Percentiles rank a stretch among this genome's conserved stretches.
phyloP scores from a whole-genome alignment of 768 basidiomycete genomes.

The Pisolithus sp. region DNA sequence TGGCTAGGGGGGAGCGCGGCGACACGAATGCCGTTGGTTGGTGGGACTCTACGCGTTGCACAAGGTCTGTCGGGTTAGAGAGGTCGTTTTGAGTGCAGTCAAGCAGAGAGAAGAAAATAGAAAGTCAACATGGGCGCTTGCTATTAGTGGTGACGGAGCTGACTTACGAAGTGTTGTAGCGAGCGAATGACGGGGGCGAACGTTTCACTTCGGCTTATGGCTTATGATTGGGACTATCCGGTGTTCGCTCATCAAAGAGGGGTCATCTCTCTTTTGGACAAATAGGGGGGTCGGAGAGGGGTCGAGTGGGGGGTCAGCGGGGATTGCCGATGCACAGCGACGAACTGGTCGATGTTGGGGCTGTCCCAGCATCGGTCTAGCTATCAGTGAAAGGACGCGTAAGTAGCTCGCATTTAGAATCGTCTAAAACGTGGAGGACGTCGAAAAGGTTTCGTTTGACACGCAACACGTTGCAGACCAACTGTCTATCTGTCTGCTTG shows the following conservation, averaged over 20 bases:
- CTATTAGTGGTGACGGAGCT: constrained; percentile 4
- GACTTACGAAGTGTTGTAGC: constrained; percentile 9
- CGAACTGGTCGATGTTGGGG: background rate
- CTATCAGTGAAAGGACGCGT: too few relatives aligned
- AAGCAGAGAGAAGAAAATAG: background rate
- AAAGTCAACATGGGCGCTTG: background rate
- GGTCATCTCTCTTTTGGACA: background rate
- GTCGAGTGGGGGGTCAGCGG: background rate
- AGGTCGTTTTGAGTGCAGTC: background rate
- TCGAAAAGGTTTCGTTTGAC: too few relatives aligned
- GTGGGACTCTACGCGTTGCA: background rate
- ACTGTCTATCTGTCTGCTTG: too few relatives aligned
- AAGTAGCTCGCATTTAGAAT: too few relatives aligned
- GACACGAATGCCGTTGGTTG: constrained; percentile 2
- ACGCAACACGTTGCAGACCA: too few relatives aligned
- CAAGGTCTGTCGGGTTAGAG: background rate
- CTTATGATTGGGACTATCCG: too few relatives aligned
- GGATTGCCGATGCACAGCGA: background rate
- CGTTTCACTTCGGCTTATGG: constrained; percentile 9
- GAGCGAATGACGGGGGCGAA: constrained; percentile 19
- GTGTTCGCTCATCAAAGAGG: background rate
- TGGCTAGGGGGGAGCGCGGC: too few relatives aligned
- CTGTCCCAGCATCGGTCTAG: too few relatives aligned
- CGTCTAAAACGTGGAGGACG: too few relatives aligned
- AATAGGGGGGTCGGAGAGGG: background rate